A percentile compares a stretch with the other conserved stretches of the same genome.
phyloP scores from a whole-genome alignment of 2,329 filamentous ascomycete genomes.

The Meredithiella fracta region DNA sequence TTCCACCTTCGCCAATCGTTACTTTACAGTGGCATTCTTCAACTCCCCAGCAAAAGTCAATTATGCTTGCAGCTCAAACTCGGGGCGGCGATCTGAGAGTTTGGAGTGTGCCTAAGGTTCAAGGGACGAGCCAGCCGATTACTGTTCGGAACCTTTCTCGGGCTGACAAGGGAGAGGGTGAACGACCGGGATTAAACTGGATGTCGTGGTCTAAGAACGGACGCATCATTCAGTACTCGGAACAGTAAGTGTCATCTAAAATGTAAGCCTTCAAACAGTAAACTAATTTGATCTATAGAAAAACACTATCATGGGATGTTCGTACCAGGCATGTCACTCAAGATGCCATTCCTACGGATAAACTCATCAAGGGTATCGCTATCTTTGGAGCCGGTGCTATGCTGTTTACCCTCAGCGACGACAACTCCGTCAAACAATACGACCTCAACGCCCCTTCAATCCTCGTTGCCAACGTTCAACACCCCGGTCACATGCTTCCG shows the following conservation, averaged over 20 bases:
- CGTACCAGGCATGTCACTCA: conserved; percentile 92
- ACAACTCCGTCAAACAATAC: conserved; percentile 86
- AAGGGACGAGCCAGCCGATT: conserved; percentile 55
- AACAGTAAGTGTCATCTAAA: conserved; percentile 53
- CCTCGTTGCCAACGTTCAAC: conserved; percentile 76
- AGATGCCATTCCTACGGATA: conserved; percentile 71
- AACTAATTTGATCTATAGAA: conserved; percentile 19
- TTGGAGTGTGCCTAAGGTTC: conserved; percentile 84
- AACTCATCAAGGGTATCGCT: conserved; percentile 65
- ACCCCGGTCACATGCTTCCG: conserved; percentile 60
- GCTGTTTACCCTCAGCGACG: conserved; percentile 76
- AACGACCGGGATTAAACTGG: conserved; percentile 69
- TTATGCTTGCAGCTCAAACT: conserved; percentile 91
- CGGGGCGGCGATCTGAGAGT: conserved; percentile 83
- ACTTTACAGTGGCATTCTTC: conserved; percentile 91
- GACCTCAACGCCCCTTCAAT: conserved; percentile 69
- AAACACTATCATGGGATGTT: conserved; percentile 93
- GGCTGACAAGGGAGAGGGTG: conserved; percentile 33
- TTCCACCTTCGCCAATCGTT: conserved; percentile 72
- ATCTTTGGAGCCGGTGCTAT: conserved; percentile 82
- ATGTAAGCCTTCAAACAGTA: not conserved
- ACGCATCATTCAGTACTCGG: conserved; percentile 79
- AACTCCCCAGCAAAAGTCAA: conserved; percentile 86
- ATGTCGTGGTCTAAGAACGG: conserved; percentile 98
- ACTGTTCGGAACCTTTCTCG: conserved; percentile 77